phyloP scores from a whole-genome alignment of 257 asterid species.

The Petunia secreta region DNA sequence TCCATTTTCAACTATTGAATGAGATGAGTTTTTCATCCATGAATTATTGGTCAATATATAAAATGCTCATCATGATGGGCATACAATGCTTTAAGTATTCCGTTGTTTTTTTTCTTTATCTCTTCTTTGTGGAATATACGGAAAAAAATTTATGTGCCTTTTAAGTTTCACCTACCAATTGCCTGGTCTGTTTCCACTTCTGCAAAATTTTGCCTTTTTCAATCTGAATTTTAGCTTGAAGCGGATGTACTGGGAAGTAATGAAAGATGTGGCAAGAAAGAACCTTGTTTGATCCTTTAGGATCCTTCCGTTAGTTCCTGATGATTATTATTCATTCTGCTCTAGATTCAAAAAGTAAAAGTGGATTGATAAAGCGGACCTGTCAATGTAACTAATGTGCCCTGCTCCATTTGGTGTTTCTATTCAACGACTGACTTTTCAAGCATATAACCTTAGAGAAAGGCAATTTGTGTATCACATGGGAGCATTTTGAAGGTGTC shows the following conservation, averaged over 20 bases:
- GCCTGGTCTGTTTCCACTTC: neutral
- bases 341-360: neutral
- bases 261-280: neutral
- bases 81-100: neutral
- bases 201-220: neutral
- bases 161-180: neutral
- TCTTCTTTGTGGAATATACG: neutral
- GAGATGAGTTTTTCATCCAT: neutral
- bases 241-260: neutral
- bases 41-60: neutral
- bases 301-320: conserved; percentile 4
- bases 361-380: neutral
- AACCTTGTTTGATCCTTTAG: neutral
- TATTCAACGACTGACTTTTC: neutral
- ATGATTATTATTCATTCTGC: neutral
- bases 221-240: neutral
- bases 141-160: neutral
- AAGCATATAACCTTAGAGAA: neutral
- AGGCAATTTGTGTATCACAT: neutral
- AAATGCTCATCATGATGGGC: neutral
- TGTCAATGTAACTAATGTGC: neutral
- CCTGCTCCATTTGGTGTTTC: neutral
- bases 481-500: conserved; percentile 3
- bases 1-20: conserved; percentile 9
- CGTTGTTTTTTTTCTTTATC: neutral